Evolutionary conservation across 768 basidiomycete species (phyloP).

Genomic region (Trametes gibbosa): DNA sequence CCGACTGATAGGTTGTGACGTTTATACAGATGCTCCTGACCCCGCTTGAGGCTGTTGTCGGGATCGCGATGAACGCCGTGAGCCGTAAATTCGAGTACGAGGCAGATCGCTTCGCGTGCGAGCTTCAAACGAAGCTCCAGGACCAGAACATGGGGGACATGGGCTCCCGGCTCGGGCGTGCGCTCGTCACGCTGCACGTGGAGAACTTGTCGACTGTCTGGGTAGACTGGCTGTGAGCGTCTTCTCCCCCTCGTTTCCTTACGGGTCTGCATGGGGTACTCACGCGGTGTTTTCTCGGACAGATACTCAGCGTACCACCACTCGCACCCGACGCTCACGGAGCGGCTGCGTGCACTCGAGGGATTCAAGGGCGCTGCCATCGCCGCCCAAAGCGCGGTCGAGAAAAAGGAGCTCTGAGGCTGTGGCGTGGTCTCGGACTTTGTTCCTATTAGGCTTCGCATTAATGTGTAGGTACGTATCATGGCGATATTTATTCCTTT

Average conservation of each 20-base stretch:
- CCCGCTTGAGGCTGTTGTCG: slow-evolving; percentile 72
- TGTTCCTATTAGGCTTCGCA: neutral
- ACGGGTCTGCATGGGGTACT: neutral
- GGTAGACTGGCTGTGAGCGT: slow-evolving; percentile 85
- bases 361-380: slow-evolving; percentile 20
- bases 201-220: slow-evolving; percentile 92
- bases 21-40: slow-evolving; percentile 68
- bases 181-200: slow-evolving; percentile 82
- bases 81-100: slow-evolving; percentile 90
- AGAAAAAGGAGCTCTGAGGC: slow-evolving; percentile 26
- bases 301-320: slow-evolving; percentile 96
- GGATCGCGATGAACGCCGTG: slow-evolving; percentile 75
- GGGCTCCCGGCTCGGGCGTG: slow-evolving; percentile 80
- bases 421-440: neutral
- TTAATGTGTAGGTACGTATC: neutral
- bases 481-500: neutral
- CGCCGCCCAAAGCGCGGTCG: neutral
- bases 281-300: neutral
- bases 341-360: slow-evolving; percentile 82
- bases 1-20: neutral
- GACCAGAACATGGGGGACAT: slow-evolving; percentile 72
- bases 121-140: slow-evolving; percentile 52
- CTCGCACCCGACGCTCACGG: slow-evolving; percentile 91
- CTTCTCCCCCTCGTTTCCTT: slow-evolving; percentile 1
- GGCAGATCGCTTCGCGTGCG: slow-evolving; percentile 84